Conservation (phyloP, 148 eudicot species). For the Amaranthus cruentus region DNA sequence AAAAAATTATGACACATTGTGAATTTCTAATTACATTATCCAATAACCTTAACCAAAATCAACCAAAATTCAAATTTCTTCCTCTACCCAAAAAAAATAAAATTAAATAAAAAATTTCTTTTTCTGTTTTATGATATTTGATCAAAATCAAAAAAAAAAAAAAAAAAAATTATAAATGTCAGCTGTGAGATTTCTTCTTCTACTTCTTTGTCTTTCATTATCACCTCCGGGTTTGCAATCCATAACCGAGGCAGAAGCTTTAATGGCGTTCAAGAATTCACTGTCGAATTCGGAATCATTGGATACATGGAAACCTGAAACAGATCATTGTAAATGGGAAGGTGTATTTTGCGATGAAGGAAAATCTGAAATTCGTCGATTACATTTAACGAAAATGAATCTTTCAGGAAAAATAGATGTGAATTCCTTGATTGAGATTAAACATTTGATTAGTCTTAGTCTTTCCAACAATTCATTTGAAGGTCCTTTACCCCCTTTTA, state of each 20-base stretch:
- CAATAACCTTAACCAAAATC: conserved; percentile 1
- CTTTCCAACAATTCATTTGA: conserved; percentile 43
- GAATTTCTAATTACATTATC: conserved; percentile 9
- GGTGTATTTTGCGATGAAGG: conserved; percentile 38
- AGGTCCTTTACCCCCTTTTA: conserved; percentile 44
- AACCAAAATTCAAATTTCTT: not conserved
- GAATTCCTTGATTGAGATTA: conserved; percentile 21
- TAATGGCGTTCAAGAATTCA: conserved; percentile 41
- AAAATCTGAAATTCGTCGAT: conserved; percentile 19
- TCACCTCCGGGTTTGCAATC: conserved; percentile 23
- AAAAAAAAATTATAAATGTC: conserved; percentile 29
- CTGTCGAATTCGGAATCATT: conserved; percentile 25
- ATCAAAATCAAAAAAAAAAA: not conserved
- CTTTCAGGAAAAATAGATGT: conserved; percentile 40
- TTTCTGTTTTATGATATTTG: too few relatives aligned
- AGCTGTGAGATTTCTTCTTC: conserved; percentile 37
- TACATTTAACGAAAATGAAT: conserved; percentile 33
- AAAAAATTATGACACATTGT: conserved; percentile 18
- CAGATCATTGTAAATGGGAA: conserved; percentile 25
- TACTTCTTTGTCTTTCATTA: conserved; percentile 31
- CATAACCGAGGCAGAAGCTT: conserved; percentile 28
- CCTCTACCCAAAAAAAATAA: conserved; percentile 13
- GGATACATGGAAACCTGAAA: conserved; percentile 9
- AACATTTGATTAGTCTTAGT: conserved; percentile 27
- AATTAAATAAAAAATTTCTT: conserved; percentile 1